Conservation (phyloP, 108 stramenopile genomes). For the Fragilaria crotonensis region DNA sequence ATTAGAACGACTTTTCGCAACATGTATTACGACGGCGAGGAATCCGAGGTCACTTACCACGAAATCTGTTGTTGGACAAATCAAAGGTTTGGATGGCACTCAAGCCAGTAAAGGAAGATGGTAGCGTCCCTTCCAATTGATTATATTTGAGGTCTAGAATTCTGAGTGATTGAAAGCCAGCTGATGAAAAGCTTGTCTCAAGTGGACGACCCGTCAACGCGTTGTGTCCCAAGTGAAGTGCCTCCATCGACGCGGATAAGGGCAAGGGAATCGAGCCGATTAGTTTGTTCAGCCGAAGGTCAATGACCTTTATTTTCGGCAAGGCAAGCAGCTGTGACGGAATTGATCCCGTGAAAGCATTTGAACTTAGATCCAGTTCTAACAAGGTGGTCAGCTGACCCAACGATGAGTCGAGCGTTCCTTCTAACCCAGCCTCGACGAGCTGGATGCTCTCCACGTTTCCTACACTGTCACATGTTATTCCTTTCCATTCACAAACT, state of each 20-base stretch:
- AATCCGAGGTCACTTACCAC: constrained; percentile 3
- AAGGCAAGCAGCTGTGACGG: not conserved
- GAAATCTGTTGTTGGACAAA: constrained; percentile 9
- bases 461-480: constrained; percentile 34
- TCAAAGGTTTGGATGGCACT: constrained; percentile 4
- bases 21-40: too few species aligned
- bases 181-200: not conserved
- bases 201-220: not conserved
- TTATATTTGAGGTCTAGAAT: constrained; percentile 6
- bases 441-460: constrained; percentile 27
- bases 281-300: constrained; percentile 1
- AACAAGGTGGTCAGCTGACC: not conserved
- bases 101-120: not conserved
- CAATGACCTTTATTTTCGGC: not conserved
- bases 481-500: constrained; percentile 39
- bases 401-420: not conserved
- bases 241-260: not conserved
- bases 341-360: not conserved
- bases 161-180: not conserved
- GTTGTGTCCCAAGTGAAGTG: not conserved
- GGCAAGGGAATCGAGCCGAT: not conserved
- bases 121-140: constrained; percentile 10
- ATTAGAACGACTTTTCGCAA: too few species aligned
- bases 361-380: not conserved
- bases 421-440: constrained; percentile 22